Percentiles rank a stretch among this genome's conserved stretches.
phyloP scores from a whole-genome alignment of 257 asterid genomes.

The Petunia secreta region DNA sequence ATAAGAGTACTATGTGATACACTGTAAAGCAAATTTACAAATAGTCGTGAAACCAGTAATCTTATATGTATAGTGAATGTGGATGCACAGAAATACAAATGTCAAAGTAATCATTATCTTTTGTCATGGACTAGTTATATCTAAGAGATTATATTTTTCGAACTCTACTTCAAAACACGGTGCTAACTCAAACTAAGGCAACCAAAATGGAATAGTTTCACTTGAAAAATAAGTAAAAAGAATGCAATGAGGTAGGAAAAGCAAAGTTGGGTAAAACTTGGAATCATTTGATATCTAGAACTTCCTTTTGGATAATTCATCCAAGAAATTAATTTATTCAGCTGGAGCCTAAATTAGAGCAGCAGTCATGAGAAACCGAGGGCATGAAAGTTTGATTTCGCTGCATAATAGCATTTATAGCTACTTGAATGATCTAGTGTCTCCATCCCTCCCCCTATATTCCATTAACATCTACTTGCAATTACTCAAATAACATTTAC shows the following conservation, averaged over 20 bases:
- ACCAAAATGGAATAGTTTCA: neutral
- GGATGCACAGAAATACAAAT: no score
- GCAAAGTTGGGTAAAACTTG: neutral
- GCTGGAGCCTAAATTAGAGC: neutral
- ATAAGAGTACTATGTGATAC: neutral
- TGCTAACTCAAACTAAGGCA: neutral
- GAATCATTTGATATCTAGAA: neutral
- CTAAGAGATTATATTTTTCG: neutral
- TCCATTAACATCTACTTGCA: neutral
- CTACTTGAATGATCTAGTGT: neutral
- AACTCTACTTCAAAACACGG: neutral
- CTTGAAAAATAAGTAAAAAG: no score
- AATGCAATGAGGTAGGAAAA: no score
- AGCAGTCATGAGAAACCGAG: neutral
- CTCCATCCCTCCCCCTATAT: neutral
- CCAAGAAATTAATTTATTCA: neutral
- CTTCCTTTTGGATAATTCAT: neutral
- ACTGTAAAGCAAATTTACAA: no score
- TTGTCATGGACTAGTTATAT: neutral
- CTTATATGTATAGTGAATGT: neutral
- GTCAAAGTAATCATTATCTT: no score
- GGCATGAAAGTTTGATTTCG: neutral
- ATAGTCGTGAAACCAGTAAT: slow-evolving; percentile 12
- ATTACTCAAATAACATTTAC: no score
- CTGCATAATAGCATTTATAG: no score